These are phyloP conservation scores for Camellia japonica DNA, from an alignment of 148 eudicot genomes.

Conservation along the genomic window DNA sequence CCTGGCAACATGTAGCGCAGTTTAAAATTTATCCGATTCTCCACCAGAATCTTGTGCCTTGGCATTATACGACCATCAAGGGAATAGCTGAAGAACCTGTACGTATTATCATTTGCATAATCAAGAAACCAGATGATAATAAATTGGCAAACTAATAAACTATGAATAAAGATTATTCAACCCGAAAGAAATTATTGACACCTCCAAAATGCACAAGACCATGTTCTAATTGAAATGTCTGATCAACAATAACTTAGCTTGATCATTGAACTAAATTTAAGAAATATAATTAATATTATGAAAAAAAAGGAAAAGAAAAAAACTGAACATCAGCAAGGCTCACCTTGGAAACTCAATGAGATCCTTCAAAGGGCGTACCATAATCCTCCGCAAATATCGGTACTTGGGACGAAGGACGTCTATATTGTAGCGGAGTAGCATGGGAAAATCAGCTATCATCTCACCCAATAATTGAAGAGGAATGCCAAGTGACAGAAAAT, in stretches of 20 bases:
- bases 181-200: not conserved
- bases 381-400: conserved; percentile 72
- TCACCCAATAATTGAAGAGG: conserved; percentile 56
- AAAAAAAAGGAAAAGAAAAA: not conserved
- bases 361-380: conserved; percentile 87
- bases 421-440: conserved; percentile 79
- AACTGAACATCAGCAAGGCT: not conserved
- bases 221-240: not conserved
- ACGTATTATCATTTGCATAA: not conserved
- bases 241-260: not conserved
- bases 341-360: conserved; percentile 93
- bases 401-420: conserved; percentile 91
- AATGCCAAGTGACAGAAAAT: conserved; percentile 83
- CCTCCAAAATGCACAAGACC: not conserved
- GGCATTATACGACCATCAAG: conserved; percentile 77
- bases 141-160: not conserved
- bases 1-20: conserved; percentile 84
- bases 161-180: not conserved
- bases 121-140: not conserved
- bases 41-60: conserved; percentile 75
- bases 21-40: conserved; percentile 80
- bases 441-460: conserved; percentile 90
- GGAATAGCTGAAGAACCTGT: conserved; percentile 94
- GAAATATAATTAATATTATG: not conserved
- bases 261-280: not conserved